A percentile compares a stretch with the other conserved stretches of the same genome.
Evolutionary conservation across 495 filamentous ascomycete genomes (phyloP).

Genomic region (Hypoxylon perforatum): DNA sequence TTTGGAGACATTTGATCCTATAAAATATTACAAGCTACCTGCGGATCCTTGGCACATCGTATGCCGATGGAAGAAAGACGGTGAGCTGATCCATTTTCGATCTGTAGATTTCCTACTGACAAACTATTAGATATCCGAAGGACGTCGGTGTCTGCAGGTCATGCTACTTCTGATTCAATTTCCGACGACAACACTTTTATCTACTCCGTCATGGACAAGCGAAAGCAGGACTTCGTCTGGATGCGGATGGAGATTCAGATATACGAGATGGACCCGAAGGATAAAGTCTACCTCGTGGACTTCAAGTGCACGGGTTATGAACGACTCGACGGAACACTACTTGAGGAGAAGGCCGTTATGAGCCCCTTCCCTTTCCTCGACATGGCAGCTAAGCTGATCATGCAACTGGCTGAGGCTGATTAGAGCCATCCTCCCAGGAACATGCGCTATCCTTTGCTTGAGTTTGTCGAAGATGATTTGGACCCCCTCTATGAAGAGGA

Average conservation of each 20-base stretch:
- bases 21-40: conserved; percentile 74
- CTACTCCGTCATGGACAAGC: conserved; percentile 53
- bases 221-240: conserved; percentile 67
- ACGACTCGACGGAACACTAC: conserved; percentile 66
- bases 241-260: conserved; percentile 97
- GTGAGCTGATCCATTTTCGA: conserved; percentile 62
- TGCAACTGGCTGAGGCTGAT: conserved; percentile 77
- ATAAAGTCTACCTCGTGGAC: conserved; percentile 91
- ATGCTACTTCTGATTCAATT: conserved; percentile 41
- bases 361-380: conserved; percentile 84
- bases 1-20: conserved; percentile 48
- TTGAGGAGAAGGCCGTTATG: conserved; percentile 78
- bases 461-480: conserved; percentile 9
- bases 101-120: conserved; percentile 8
- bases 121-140: conserved; percentile 51
- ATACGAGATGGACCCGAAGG: conserved; percentile 84
- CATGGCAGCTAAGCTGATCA: conserved; percentile 76
- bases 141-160: conserved; percentile 47
- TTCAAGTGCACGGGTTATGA: conserved; percentile 99
- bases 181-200: conserved; percentile 49
- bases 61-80: conserved; percentile 84
- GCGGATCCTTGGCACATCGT: conserved; percentile 96
- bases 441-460: not conserved
- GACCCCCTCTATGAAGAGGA: not conserved
- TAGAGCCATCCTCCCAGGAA: conserved; percentile 40